phyloP scores from a whole-genome alignment of 1,284 basidiomycete genomes.

The Mycosarcoma mackinlayi region DNA sequence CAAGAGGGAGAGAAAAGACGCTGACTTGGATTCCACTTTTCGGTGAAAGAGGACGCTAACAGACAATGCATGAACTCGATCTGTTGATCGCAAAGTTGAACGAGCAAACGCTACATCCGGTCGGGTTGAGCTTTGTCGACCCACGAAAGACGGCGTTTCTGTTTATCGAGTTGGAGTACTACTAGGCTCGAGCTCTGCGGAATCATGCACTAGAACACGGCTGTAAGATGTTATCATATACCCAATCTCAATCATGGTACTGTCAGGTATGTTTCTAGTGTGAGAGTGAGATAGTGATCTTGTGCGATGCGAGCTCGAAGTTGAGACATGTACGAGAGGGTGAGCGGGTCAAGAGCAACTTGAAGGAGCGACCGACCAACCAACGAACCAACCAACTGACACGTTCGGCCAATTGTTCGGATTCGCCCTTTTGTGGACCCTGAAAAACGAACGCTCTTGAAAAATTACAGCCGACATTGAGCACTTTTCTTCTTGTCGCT shows the following conservation, averaged over 20 bases:
- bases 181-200: no score
- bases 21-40: background rate
- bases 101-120: constrained; percentile 78
- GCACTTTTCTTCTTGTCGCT: background rate
- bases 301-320: no score
- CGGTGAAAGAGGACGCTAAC: no score
- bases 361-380: background rate
- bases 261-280: no score
- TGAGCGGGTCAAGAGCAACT: no score
- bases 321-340: no score
- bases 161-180: constrained; percentile 72
- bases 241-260: no score
- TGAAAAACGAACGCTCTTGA: background rate
- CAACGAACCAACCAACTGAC: background rate
- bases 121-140: constrained; percentile 82
- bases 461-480: no score
- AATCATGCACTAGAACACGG: no score
- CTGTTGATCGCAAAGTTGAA: constrained; percentile 77
- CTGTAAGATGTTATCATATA: no score
- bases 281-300: background rate
- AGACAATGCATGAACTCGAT: constrained; percentile 82
- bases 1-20: no score
- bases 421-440: background rate
- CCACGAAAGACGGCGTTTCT: constrained; percentile 82
- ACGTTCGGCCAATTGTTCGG: constrained; percentile 10